phyloP scores from a whole-genome alignment of 306 rosid genomes.

The Urtica urens region DNA sequence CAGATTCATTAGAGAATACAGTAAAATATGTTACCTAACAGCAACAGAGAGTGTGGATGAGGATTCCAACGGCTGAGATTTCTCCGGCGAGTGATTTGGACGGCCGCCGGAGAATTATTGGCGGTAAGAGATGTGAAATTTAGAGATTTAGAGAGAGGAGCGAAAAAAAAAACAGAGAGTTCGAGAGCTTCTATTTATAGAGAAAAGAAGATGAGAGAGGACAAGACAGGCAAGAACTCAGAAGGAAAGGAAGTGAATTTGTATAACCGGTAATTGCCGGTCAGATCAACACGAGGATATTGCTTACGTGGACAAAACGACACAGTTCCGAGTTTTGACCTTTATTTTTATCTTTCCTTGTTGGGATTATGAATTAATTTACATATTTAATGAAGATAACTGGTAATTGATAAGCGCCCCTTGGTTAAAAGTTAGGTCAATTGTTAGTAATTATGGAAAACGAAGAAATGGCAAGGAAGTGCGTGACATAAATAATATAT shows the following conservation, averaged over 20 bases:
- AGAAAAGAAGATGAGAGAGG: not conserved
- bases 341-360: not conserved
- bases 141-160: slow-evolving; percentile 4
- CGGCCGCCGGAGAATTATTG: slow-evolving; percentile 27
- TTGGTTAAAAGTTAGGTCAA: not conserved
- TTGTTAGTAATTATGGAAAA: not conserved
- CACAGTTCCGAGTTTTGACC: slow-evolving; percentile 13
- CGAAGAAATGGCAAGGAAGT: not conserved
- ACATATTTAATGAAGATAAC: not conserved
- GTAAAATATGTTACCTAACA: not conserved
- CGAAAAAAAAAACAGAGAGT: not conserved
- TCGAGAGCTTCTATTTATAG: slow-evolving; percentile 37
- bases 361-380: not conserved
- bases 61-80: not conserved
- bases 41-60: slow-evolving; percentile 1
- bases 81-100: slow-evolving; percentile 24
- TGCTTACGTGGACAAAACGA: slow-evolving; percentile 25
- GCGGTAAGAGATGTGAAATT: not conserved
- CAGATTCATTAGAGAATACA: not conserved
- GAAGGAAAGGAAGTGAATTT: not conserved
- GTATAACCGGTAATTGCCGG: slow-evolving; percentile 33
- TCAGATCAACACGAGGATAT: slow-evolving; percentile 4
- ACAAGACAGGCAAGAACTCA: slow-evolving; percentile 2
- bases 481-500: not conserved
- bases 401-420: slow-evolving; percentile 3